These are phyloP conservation scores for Cucurbita pepo DNA, from an alignment of 306 rosid genomes.

Conservation along the genomic window DNA sequence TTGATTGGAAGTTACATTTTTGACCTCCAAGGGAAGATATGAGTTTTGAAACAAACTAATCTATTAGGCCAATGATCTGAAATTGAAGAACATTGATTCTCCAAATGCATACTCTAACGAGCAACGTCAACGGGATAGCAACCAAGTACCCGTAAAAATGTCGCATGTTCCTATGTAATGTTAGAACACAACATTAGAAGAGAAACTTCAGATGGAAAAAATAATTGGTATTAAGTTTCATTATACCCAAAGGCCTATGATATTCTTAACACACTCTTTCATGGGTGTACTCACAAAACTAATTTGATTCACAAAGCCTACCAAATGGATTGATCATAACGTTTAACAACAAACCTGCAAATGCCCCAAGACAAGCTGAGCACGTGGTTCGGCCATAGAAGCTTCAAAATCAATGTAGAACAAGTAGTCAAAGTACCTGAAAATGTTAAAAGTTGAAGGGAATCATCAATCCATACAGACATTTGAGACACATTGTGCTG, in stretches of 20 bases:
- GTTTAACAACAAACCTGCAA: constrained; percentile 40
- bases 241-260: background rate
- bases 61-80: background rate
- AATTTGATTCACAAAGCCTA: background rate
- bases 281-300: background rate
- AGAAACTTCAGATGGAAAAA: background rate
- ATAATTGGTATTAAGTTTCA: background rate
- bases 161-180: constrained; percentile 43
- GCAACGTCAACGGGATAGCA: constrained; percentile 34
- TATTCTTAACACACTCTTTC: background rate
- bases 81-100: background rate
- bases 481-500: background rate
- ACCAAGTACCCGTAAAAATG: constrained; percentile 66
- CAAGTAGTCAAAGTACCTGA: constrained; percentile 77
- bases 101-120: background rate
- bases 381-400: constrained; percentile 77
- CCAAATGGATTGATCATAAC: background rate
- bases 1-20: background rate
- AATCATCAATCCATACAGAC: background rate
- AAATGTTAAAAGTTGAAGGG: constrained; percentile 1
- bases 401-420: constrained; percentile 84
- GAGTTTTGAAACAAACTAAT: background rate
- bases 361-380: constrained; percentile 59
- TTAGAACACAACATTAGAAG: background rate
- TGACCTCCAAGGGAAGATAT: background rate